Base-by-base conservation (phyloP, 2,329 filamentous ascomycete genomes). In the Daldinia sp. region DNA sequence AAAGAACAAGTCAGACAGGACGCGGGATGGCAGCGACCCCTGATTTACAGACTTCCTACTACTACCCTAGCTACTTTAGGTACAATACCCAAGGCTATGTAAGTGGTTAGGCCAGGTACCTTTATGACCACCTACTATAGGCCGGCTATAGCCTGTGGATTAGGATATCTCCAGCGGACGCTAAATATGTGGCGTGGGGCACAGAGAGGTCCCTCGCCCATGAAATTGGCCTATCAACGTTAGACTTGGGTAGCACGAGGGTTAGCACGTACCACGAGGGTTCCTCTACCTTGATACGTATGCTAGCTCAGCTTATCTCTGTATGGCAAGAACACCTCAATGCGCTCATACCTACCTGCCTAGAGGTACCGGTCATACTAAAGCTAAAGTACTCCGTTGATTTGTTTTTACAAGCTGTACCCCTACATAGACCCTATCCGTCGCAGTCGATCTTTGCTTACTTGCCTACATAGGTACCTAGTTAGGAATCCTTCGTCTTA, bases 391-490 rank as follows among this genome's bases (percentile, higher is more conserved):
- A n/a, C n/a, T n/a, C n/a, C n/a, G n/a, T n/a, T n/a, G n/a, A n/a
- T 54, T 34, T 35, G 13, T 3, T 13, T 29, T 32, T 54, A 51
- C 54, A 62, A 55, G 54, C 53, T 48, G 27, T 59, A 59, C 54
- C 54, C 37, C 49, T 43, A n/a, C n/a, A 56, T 53, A 34, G 19
- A 25, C 19, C 19, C 25, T 17, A 27, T 15, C 27, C 30, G 5
- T 41, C 15, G 23, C 17, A 56, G 47, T 30, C 32, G 43, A 64
- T 57, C 41, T 58, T 52, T 57, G 34, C 39, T 52, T 57, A 57
- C 47, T 25, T 58, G 62, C 58, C 61, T 60, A 56, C 60, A 56
- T 58, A 64, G 32, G 53, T 37, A 11, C 60, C 60, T 58, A 64
- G 32, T 57, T 37, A 11, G 47, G 61, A 59, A 67, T 56, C 48